Percentiles rank a stretch among this genome's conserved stretches.
Conservation (phyloP, 495 filamentous ascomycete species). For the Lentithecium fluviatile region DNA sequence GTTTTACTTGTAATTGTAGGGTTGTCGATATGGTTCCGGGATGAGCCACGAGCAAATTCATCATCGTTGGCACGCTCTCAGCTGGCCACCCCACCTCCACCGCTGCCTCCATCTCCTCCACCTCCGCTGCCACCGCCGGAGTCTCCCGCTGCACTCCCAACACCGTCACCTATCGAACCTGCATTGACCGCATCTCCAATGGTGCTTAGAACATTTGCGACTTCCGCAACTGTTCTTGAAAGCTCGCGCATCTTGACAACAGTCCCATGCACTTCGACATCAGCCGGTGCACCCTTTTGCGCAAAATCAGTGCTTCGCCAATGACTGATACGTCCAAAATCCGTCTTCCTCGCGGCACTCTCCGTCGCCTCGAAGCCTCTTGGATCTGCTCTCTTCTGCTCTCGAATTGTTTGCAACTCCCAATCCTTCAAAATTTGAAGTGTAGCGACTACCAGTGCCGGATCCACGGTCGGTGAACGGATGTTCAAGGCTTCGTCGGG, state of each 20-base stretch:
- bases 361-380: conserved; percentile 8
- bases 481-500: conserved; percentile 30
- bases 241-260: background rate
- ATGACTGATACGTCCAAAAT: conserved; percentile 23
- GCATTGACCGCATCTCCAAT: background rate
- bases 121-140: conserved; percentile 14
- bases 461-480: conserved; percentile 10
- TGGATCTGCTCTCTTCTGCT: conserved; percentile 22
- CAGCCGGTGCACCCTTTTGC: background rate
- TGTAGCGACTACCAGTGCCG: conserved; percentile 20
- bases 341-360: conserved; percentile 12
- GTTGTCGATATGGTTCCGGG: too few species aligned
- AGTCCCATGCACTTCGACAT: conserved; percentile 8
- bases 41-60: too few species aligned
- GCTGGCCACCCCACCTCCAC: too few species aligned
- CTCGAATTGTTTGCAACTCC: conserved; percentile 15
- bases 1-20: too few species aligned
- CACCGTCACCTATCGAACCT: background rate
- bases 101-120: background rate
- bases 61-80: too few species aligned
- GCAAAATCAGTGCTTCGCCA: conserved; percentile 17
- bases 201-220: background rate
- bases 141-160: conserved; percentile 2
- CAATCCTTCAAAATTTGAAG: conserved; percentile 31
- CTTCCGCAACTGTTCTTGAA: conserved; percentile 2